Evolutionary conservation across 768 basidiomycete genomes (phyloP).

Genomic region (Hydnomerulius pinastri): DNA sequence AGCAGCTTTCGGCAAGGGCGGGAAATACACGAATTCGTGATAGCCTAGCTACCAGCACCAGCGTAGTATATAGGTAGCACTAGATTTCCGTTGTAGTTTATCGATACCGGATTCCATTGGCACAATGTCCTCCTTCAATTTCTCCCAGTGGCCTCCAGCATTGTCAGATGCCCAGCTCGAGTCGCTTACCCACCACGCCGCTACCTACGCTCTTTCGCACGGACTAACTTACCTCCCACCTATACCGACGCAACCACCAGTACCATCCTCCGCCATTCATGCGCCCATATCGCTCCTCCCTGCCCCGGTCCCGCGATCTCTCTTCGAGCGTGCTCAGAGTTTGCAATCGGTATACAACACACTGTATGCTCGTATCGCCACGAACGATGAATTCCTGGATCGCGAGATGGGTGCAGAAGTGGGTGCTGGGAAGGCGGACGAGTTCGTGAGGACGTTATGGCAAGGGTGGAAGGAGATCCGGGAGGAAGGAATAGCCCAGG

Average conservation of each 20-base stretch:
- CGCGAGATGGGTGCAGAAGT: conserved; percentile 75
- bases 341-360: conserved; percentile 82
- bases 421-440: conserved; percentile 82
- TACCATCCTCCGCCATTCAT: conserved; percentile 77
- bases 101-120: not conserved
- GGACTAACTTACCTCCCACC: conserved; percentile 82
- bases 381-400: conserved; percentile 80
- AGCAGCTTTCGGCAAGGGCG: not conserved
- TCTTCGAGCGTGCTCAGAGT: conserved; percentile 64
- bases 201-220: conserved; percentile 83
- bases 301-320: conserved; percentile 73
- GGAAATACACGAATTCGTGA: no score
- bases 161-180: conserved; percentile 60
- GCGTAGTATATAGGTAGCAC: no score
- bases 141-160: conserved; percentile 73
- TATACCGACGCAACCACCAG: conserved; percentile 42
- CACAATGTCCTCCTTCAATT: conserved; percentile 40
- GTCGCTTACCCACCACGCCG: conserved; percentile 62
- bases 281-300: conserved; percentile 90
- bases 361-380: conserved; percentile 82
- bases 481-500: conserved; percentile 62
- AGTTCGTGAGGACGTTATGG: conserved; percentile 87
- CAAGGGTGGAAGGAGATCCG: conserved; percentile 78
- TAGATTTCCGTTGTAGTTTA: no score
- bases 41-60: no score